Evolutionary conservation across 345 rosid genomes (phyloP).

Genomic region (Acer saccharum): DNA sequence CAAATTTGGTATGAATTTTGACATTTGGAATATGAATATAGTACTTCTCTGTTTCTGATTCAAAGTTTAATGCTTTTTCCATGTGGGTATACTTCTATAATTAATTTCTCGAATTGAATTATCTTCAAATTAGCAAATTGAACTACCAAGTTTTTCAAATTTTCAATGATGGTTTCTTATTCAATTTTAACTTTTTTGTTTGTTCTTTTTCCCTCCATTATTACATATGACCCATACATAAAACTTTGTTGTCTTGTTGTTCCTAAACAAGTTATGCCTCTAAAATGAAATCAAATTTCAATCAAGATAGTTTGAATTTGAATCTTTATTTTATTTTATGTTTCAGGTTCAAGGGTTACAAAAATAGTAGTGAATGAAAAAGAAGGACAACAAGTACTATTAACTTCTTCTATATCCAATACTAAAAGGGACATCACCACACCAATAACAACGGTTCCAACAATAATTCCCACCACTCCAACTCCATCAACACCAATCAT

Average conservation of each 20-base stretch:
- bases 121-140: slow-evolving; percentile 4
- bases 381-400: not conserved
- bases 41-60: slow-evolving; percentile 14
- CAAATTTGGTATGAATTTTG: not conserved
- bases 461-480: slow-evolving; percentile 36
- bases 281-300: no score
- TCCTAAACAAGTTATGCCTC: not conserved
- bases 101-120: slow-evolving; percentile 18
- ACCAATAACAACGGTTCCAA: slow-evolving; percentile 64
- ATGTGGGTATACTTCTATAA: slow-evolving; percentile 20
- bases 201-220: slow-evolving; percentile 21
- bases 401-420: slow-evolving; percentile 14
- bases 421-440: slow-evolving; percentile 55
- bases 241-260: slow-evolving; percentile 12
- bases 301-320: not conserved
- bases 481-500: slow-evolving; percentile 35
- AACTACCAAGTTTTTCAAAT: not conserved
- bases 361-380: slow-evolving; percentile 4
- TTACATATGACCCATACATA: slow-evolving; percentile 17
- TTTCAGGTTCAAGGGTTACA: slow-evolving; percentile 33
- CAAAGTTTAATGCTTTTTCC: slow-evolving; percentile 28
- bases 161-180: slow-evolving; percentile 25
- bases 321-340: no score
- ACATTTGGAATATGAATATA: not conserved
- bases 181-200: slow-evolving; percentile 21